Base-by-base conservation (phyloP, 345 rosid species). In the Populus tremula region DNA sequence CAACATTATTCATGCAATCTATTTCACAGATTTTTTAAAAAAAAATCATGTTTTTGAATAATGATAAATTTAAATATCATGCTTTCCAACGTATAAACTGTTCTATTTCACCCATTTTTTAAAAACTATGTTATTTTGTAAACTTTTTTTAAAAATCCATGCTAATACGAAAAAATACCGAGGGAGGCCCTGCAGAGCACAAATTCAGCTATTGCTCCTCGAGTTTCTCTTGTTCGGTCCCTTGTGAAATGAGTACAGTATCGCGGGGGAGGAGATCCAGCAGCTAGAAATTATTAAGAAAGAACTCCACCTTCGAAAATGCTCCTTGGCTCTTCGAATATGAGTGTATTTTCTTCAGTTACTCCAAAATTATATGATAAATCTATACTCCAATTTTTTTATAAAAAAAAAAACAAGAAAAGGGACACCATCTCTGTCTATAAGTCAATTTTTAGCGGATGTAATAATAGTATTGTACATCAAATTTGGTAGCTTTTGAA, bases 201-300 rank as follows among this genome's bases (percentile, higher is more conserved):
- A 72, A 5, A 33, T 7, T 35, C 17, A 31, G 31, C 70, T 8
- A 35, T 36, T 31, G 38, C 35, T 65, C 61, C 10, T 6, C 27
- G 18, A 27, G 27, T 27, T 45, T 41, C 23, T 29, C 35, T 67
- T 1, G 36, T 6, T 7, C 3, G 43, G 70, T n/a, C 64, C 29
- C 25, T 38, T 68, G 41, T 54, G 29, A 39, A n/a, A 17, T 1
- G 38, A 63, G 70, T 27, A 69, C 65, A 77, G 11, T n/a, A 72
- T 66, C 82, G 69, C 81, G 74, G 47, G 82, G 77, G 66, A 23
- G 36, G 8, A 73, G 64, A 73, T 62, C 71, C 35, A 71, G 77
- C 68, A 3, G 35, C 4, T 33, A 33, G 35, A 69, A 61, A 71
- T 75, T 23, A 72, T 78, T 49, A 64, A n/a, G 8, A 21, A 38